phyloP scores from a whole-genome alignment of 768 basidiomycete species.

The Suillus cothurnatus region DNA sequence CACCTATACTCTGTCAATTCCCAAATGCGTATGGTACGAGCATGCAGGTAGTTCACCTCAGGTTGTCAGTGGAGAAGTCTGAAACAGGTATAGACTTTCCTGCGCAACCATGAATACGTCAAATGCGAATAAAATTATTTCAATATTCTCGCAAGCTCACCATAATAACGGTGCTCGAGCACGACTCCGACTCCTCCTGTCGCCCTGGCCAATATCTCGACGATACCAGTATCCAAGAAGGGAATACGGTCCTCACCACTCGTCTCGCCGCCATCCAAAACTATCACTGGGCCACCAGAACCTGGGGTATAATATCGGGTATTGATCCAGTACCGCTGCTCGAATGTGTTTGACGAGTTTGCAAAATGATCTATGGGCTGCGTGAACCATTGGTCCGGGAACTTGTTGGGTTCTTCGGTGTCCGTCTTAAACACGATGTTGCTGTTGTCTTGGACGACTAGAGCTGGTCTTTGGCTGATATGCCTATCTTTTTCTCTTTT shows the following conservation, averaged over 20 bases:
- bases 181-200: slow-evolving; percentile 89
- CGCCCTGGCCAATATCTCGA: slow-evolving; percentile 80
- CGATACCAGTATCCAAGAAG: slow-evolving; percentile 74
- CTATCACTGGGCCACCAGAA: slow-evolving; percentile 78
- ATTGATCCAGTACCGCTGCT: slow-evolving; percentile 93
- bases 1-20: slow-evolving; percentile 49
- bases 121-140: not conserved
- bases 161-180: slow-evolving; percentile 93
- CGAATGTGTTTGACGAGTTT: slow-evolving; percentile 61
- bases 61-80: slow-evolving; percentile 79
- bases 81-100: slow-evolving; percentile 75
- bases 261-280: slow-evolving; percentile 94
- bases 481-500: slow-evolving; percentile 19
- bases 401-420: slow-evolving; percentile 35
- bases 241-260: slow-evolving; percentile 67
- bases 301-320: slow-evolving; percentile 75
- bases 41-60: slow-evolving; percentile 50
- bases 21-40: not conserved
- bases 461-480: slow-evolving; percentile 17
- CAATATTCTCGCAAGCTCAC: slow-evolving; percentile 36
- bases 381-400: slow-evolving; percentile 68
- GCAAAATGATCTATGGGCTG: slow-evolving; percentile 88
- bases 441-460: slow-evolving; percentile 24
- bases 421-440: slow-evolving; percentile 15
- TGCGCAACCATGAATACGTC: slow-evolving; percentile 25